A percentile compares a stretch with the other conserved stretches of the same genome.
phyloP scores from a whole-genome alignment of 495 filamentous ascomycete species.

The Stereocaulon alpinum region DNA sequence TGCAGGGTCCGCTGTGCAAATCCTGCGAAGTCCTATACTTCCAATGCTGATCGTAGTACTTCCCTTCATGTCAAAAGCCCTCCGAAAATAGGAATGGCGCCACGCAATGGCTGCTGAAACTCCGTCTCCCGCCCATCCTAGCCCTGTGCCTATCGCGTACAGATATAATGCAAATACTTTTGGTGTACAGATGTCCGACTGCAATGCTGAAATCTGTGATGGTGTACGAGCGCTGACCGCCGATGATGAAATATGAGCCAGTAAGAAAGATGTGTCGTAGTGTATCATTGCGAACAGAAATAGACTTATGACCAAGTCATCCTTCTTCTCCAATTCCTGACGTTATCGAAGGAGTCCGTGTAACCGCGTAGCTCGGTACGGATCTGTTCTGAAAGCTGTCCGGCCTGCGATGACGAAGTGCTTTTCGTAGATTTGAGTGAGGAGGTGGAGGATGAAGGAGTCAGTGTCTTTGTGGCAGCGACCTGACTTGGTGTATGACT shows the following conservation, averaged over 20 bases:
- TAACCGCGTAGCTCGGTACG: conserved; percentile 76
- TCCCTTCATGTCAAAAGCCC: not conserved
- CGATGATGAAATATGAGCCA: not conserved
- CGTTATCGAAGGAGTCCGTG: conserved; percentile 77
- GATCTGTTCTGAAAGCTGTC: conserved; percentile 60
- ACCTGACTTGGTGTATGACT: conserved; percentile 30
- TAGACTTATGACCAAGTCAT: conserved; percentile 33
- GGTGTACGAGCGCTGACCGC: not conserved
- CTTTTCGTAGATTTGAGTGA: conserved; percentile 73
- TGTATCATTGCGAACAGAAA: not conserved
- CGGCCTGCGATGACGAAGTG: conserved; percentile 38
- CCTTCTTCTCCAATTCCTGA: conserved; percentile 54
- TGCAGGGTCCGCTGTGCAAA: not conserved
- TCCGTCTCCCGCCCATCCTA: conserved; percentile 1
- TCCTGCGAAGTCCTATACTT: not conserved
- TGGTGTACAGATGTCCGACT: conserved; percentile 12
- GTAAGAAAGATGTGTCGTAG: not conserved
- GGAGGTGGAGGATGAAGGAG: conserved; percentile 74
- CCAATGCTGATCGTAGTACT: conserved; percentile 5
- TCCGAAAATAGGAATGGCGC: not conserved
- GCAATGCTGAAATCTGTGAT: conserved; percentile 6
- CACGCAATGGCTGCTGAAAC: not conserved
- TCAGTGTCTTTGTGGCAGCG: conserved; percentile 38
- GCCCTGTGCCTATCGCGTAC: conserved; percentile 3
- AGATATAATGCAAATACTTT: conserved; percentile 6